Percentiles rank a stretch among this genome's conserved stretches.
These are phyloP conservation scores for Annulohypoxylon nitens DNA, from an alignment of 495 filamentous ascomycete genomes.

Conservation along the genomic window DNA sequence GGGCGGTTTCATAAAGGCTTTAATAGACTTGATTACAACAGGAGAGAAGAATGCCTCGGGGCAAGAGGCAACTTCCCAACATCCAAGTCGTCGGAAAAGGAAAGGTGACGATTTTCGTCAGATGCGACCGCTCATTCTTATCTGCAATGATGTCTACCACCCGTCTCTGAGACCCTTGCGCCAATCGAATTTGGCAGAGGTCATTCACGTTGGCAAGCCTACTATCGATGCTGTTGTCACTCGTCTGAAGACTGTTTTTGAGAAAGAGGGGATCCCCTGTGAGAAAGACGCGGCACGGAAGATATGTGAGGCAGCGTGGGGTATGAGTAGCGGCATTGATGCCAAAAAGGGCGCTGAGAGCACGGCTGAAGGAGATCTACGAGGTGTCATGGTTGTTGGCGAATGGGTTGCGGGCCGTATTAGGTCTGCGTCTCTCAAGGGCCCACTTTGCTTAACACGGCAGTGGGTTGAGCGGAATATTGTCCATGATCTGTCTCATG, in stretches of 20 bases:
- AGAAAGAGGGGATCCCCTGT: slow-evolving; percentile 84
- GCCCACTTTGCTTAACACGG: slow-evolving; percentile 70
- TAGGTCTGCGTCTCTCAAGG: slow-evolving; percentile 61
- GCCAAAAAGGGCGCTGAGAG: slow-evolving; percentile 68
- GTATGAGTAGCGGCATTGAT: slow-evolving; percentile 73
- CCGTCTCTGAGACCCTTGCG: slow-evolving; percentile 86
- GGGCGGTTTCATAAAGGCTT: slow-evolving; percentile 93
- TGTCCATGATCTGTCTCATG: slow-evolving; percentile 75
- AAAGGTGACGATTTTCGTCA: slow-evolving; percentile 87
- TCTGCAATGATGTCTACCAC: slow-evolving; percentile 99
- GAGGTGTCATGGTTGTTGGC: slow-evolving; percentile 91
- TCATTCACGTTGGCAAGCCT: slow-evolving; percentile 92
- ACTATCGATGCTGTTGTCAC: slow-evolving; percentile 86
- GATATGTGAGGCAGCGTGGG: slow-evolving; percentile 93
- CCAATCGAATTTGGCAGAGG: slow-evolving; percentile 83
- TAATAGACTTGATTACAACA: slow-evolving; percentile 86
- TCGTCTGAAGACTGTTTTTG: slow-evolving; percentile 84
- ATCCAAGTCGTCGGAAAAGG: slow-evolving; percentile 61
- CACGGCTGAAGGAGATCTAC: slow-evolving; percentile 88
- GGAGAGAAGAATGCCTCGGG: slow-evolving; percentile 83
- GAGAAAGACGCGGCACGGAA: slow-evolving; percentile 89
- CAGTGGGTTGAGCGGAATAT: slow-evolving; percentile 88
- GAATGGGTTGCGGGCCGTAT: slow-evolving; percentile 94
- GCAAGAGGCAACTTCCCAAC: slow-evolving; percentile 52
- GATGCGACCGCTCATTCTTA: slow-evolving; percentile 87